phyloP scores from a whole-genome alignment of 2,329 filamentous ascomycete genomes.

The Cladosporium sp. region DNA sequence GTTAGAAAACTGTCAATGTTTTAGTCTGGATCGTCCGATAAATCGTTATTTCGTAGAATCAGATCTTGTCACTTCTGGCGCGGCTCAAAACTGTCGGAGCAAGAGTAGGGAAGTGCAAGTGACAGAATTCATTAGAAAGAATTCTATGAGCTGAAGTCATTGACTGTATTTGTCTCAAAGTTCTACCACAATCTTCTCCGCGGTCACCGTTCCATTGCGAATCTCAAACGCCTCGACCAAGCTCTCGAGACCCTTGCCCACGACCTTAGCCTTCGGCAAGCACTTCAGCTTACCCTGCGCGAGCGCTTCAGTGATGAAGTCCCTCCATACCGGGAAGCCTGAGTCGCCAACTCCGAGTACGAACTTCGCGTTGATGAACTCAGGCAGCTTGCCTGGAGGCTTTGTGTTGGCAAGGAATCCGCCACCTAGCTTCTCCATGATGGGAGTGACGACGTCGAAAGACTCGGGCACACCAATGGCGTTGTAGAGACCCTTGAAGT shows the following conservation, averaged over 20 bases:
- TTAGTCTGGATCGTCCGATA: no score
- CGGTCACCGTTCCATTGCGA: neutral
- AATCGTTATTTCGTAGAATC: no score
- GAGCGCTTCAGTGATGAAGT: conserved; percentile 4
- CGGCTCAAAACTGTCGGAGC: no score
- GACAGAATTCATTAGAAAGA: no score
- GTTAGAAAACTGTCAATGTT: no score
- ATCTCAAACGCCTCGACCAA: conserved; percentile 1
- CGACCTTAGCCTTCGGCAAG: conserved; percentile 2
- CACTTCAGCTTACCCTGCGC: neutral
- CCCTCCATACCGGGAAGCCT: conserved; percentile 1
- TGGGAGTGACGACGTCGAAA: conserved; percentile 4
- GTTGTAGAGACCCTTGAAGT: conserved; percentile 36
- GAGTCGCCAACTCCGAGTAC: neutral
- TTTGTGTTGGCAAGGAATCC: conserved; percentile 4
- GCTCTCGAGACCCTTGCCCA: conserved; percentile 1
- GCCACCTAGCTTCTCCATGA: conserved; percentile 16
- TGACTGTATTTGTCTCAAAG: no score
- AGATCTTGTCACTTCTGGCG: no score
- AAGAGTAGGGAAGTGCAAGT: no score
- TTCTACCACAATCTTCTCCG: conserved; percentile 7
- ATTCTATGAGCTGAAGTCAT: no score
- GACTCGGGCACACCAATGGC: conserved; percentile 5
- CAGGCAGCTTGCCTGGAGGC: neutral
- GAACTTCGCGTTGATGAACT: neutral